Conservation (phyloP, 306 rosid species). For the Lupinus albus region DNA sequence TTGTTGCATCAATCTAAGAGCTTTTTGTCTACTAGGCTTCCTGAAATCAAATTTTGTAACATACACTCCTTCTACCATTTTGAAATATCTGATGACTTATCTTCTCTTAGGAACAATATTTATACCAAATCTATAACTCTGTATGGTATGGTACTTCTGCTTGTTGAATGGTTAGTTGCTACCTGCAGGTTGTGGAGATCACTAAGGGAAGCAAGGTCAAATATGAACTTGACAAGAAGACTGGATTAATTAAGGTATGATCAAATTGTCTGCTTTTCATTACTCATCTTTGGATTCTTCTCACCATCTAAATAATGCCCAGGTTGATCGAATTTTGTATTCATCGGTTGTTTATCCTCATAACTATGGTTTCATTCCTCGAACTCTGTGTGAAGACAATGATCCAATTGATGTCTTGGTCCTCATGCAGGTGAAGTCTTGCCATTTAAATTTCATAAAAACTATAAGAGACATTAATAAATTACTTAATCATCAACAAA, state of each 20-base stretch:
- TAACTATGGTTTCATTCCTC: slow-evolving; percentile 92
- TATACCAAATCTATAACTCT: slow-evolving; percentile 8
- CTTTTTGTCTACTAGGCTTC: no score
- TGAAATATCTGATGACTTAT: slow-evolving; percentile 3
- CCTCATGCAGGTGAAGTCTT: slow-evolving; percentile 82
- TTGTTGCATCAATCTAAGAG: no score
- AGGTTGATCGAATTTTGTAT: slow-evolving; percentile 93
- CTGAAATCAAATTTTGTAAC: no score
- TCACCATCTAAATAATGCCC: slow-evolving; percentile 38
- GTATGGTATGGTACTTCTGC: neutral
- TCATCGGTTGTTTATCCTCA: slow-evolving; percentile 95
- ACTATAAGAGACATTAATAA: neutral
- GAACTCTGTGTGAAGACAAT: slow-evolving; percentile 94
- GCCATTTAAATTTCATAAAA: slow-evolving; percentile 29
- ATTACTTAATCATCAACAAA: slow-evolving; percentile 22
- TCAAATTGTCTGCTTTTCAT: slow-evolving; percentile 17
- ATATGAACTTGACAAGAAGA: slow-evolving; percentile 94
- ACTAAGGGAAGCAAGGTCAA: slow-evolving; percentile 95
- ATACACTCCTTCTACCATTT: no score
- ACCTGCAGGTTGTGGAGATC: slow-evolving; percentile 85
- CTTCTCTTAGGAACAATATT: neutral
- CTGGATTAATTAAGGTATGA: slow-evolving; percentile 88
- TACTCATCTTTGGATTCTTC: slow-evolving; percentile 33
- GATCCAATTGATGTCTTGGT: slow-evolving; percentile 91
- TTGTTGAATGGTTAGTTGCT: slow-evolving; percentile 43